Conservation (phyloP, 1,284 basidiomycete species). For the Puccinia brachypodii region DNA sequence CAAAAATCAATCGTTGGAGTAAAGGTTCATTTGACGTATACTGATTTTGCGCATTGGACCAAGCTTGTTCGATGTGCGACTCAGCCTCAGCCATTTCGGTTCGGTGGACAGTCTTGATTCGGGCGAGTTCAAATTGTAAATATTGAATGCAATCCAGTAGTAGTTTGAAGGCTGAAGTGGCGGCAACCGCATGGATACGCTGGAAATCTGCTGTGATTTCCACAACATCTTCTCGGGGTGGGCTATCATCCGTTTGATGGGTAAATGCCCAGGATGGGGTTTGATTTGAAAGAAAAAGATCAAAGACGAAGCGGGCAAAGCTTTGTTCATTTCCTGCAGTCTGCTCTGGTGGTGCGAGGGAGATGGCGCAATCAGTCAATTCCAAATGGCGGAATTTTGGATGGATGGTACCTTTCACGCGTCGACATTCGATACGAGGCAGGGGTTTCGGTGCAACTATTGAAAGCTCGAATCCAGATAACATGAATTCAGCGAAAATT, state of each 20-base stretch:
- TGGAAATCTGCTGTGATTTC: slow-evolving; percentile 35
- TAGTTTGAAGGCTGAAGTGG: slow-evolving; percentile 36
- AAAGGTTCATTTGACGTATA: slow-evolving; percentile 11
- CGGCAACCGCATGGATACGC: slow-evolving; percentile 33
- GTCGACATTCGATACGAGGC: slow-evolving; percentile 28
- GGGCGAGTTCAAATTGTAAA: slow-evolving; percentile 29
- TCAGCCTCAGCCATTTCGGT: slow-evolving; percentile 36
- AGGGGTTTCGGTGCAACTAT: slow-evolving; percentile 25
- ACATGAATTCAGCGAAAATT: slow-evolving; percentile 14
- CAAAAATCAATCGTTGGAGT: slow-evolving; percentile 24
- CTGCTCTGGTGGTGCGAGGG: slow-evolving; percentile 16
- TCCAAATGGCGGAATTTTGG: slow-evolving; percentile 25
- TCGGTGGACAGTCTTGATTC: slow-evolving; percentile 31
- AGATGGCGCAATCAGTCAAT: slow-evolving; percentile 27
- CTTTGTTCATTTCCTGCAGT: neutral
- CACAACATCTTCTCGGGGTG: neutral
- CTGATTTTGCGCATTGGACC: slow-evolving; percentile 14
- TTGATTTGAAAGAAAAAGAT: slow-evolving; percentile 33
- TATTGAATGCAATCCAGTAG: slow-evolving; percentile 29
- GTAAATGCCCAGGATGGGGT: slow-evolving; percentile 26
- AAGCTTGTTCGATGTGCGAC: slow-evolving; percentile 25
- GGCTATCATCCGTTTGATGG: neutral
- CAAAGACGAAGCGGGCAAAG: slow-evolving; percentile 29
- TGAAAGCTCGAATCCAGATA: slow-evolving; percentile 31
- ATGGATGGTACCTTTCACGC: slow-evolving; percentile 15